Evolutionary conservation across 345 rosid genomes (phyloP).

Genomic region (Salix suchowensis): DNA sequence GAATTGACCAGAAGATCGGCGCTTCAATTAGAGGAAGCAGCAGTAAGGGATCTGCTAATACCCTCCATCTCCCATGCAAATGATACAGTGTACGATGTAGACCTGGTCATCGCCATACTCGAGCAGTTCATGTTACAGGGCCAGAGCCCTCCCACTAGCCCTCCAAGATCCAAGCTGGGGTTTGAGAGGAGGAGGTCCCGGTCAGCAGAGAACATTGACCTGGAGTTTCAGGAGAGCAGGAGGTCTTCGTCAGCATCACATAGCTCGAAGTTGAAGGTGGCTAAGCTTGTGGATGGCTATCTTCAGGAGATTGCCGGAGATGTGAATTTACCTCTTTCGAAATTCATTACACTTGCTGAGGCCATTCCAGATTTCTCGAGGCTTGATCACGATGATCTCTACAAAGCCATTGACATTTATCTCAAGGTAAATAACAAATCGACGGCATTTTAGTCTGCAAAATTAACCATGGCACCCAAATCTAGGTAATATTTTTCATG

Average conservation of each 20-base stretch:
- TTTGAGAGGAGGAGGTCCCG: constrained; percentile 84
- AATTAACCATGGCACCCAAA: constrained; percentile 5
- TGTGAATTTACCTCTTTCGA: constrained; percentile 66
- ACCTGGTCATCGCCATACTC: constrained; percentile 62
- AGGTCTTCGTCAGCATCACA: constrained; percentile 97
- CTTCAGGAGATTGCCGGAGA: constrained; percentile 79
- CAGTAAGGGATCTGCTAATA: constrained; percentile 65
- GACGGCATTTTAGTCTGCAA: background rate
- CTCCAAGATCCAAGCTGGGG: constrained; percentile 63
- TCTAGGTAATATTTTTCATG: background rate
- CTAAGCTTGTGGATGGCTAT: constrained; percentile 86
- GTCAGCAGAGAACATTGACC: constrained; percentile 78
- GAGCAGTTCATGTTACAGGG: constrained; percentile 87
- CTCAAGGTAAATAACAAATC: constrained; percentile 64
- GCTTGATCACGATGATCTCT: constrained; percentile 85
- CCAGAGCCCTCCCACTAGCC: constrained; percentile 93
- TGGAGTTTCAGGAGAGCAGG: constrained; percentile 82
- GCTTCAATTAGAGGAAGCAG: constrained; percentile 89
- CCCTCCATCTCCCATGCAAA: constrained; percentile 51
- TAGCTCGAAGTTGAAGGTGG: constrained; percentile 86
- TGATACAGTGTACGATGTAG: constrained; percentile 62
- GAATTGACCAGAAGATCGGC: constrained; percentile 79
- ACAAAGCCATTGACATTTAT: constrained; percentile 87
- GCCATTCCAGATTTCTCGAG: constrained; percentile 79
- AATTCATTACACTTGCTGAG: constrained; percentile 75